Conservation (phyloP, 345 rosid species). For the Pugionium cornutum region DNA sequence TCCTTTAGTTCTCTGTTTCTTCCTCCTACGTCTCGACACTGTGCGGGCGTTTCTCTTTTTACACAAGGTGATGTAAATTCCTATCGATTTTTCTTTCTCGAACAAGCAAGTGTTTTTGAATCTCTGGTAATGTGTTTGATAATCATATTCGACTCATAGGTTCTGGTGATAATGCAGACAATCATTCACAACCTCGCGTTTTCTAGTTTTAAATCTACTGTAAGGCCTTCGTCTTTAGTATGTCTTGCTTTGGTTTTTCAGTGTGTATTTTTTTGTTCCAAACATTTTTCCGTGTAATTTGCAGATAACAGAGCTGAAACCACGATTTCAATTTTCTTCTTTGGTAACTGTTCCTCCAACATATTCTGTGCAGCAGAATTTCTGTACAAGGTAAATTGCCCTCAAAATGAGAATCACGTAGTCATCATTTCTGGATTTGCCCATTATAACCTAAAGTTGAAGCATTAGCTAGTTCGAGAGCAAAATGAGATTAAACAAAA, state of each 20-base stretch:
- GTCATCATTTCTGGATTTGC: background rate
- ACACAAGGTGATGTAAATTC: background rate
- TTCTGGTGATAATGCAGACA: constrained; percentile 32
- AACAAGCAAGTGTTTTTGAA: background rate
- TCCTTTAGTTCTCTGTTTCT: constrained; percentile 12
- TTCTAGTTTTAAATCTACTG: constrained; percentile 29
- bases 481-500: background rate
- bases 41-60: background rate
- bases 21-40: background rate
- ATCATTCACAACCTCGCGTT: constrained; percentile 26
- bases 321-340: constrained; percentile 34
- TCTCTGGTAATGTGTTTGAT: background rate
- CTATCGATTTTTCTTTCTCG: background rate
- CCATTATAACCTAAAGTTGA: background rate
- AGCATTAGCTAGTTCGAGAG: background rate
- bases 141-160: background rate
- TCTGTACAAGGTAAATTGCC: constrained; percentile 16
- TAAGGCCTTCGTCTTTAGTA: constrained; percentile 5
- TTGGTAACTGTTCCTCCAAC: constrained; percentile 39
- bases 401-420: background rate
- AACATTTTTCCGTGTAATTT: background rate
- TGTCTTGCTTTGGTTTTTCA: background rate
- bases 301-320: constrained; percentile 48
- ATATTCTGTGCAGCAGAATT: constrained; percentile 6
- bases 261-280: background rate